Percentiles rank a stretch among this genome's conserved stretches.
phyloP scores from a whole-genome alignment of 1,139 yeast genomes.

The Pichia sp. region DNA sequence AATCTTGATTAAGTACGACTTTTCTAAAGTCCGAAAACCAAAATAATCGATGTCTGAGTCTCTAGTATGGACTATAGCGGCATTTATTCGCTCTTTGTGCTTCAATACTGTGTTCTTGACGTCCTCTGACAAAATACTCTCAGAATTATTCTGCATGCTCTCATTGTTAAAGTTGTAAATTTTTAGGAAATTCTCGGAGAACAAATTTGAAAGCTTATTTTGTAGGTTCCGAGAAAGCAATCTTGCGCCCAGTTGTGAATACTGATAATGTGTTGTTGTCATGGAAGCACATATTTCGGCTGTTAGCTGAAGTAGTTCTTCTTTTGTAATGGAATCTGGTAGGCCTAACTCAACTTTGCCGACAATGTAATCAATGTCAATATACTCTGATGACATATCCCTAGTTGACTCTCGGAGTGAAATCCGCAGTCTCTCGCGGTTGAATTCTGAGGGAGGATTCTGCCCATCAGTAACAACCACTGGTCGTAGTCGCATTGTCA shows the following conservation, averaged over 20 bases:
- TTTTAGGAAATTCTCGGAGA: conserved; percentile 31
- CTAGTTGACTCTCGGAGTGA: too few relatives aligned
- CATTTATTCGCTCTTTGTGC: conserved; percentile 32
- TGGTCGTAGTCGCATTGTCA: too few relatives aligned
- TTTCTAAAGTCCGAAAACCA: conserved; percentile 46
- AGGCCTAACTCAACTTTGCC: conserved; percentile 23
- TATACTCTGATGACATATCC: conserved; percentile 13
- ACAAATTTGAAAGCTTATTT: conserved; percentile 24
- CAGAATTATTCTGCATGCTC: not conserved
- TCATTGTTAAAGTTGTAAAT: conserved; percentile 14
- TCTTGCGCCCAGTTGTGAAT: conserved; percentile 42
- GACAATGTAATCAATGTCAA: conserved; percentile 17
- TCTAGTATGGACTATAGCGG: conserved; percentile 31
- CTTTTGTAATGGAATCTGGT: conserved; percentile 30
- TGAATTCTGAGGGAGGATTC: not conserved
- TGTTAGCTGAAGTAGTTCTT: conserved; percentile 33
- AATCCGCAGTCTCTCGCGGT: too few relatives aligned
- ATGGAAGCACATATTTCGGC: conserved; percentile 42
- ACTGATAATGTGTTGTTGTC: conserved; percentile 41
- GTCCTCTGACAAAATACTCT: conserved; percentile 6
- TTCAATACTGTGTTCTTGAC: conserved; percentile 10
- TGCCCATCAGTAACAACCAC: not conserved
- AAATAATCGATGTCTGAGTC: conserved; percentile 42
- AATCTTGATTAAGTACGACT: conserved; percentile 37
- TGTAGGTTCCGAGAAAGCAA: conserved; percentile 34